These are phyloP conservation scores for Talaromyces pinophilus DNA, from an alignment of 2,329 filamentous ascomycete genomes.

Conservation along the genomic window DNA sequence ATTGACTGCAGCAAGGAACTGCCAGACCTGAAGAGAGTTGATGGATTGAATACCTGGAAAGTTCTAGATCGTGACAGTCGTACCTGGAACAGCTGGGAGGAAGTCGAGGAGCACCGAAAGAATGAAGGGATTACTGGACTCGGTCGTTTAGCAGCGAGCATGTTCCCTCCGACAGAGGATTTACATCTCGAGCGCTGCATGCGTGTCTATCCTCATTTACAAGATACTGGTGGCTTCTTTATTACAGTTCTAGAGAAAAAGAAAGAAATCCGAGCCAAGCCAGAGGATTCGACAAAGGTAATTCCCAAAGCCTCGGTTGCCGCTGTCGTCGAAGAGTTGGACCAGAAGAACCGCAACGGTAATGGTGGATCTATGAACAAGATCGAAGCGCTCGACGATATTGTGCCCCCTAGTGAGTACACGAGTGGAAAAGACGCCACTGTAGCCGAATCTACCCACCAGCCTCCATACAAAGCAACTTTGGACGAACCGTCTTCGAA, in stretches of 20 bases:
- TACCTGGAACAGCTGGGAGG: constrained; percentile 78
- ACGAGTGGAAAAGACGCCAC: constrained; percentile 39
- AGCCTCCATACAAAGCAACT: constrained; percentile 37
- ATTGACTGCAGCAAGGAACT: constrained; percentile 80
- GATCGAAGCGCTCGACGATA: constrained; percentile 43
- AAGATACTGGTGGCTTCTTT: constrained; percentile 97
- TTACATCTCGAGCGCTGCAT: constrained; percentile 88
- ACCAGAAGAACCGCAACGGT: constrained; percentile 35
- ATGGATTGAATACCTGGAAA: constrained; percentile 80
- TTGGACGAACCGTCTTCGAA: constrained; percentile 30
- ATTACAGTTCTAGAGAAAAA: constrained; percentile 93
- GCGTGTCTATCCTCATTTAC: constrained; percentile 89
- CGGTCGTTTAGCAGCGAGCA: constrained; percentile 71
- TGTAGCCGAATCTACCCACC: constrained; percentile 38
- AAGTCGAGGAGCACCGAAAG: constrained; percentile 70
- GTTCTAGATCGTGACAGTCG: constrained; percentile 84
- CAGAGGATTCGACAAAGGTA: constrained; percentile 56
- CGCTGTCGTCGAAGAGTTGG: constrained; percentile 39
- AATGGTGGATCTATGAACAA: constrained; percentile 38
- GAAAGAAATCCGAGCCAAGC: constrained; percentile 76
- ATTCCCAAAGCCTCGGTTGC: constrained; percentile 43
- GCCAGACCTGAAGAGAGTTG: constrained; percentile 71
- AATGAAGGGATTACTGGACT: constrained; percentile 63
- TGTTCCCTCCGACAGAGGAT: constrained; percentile 71
- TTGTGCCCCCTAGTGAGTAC: constrained; percentile 36